These are phyloP conservation scores for Sordariomycetes sp. DNA, from an alignment of 2,329 filamentous ascomycete genomes.

Conservation along the genomic window DNA sequence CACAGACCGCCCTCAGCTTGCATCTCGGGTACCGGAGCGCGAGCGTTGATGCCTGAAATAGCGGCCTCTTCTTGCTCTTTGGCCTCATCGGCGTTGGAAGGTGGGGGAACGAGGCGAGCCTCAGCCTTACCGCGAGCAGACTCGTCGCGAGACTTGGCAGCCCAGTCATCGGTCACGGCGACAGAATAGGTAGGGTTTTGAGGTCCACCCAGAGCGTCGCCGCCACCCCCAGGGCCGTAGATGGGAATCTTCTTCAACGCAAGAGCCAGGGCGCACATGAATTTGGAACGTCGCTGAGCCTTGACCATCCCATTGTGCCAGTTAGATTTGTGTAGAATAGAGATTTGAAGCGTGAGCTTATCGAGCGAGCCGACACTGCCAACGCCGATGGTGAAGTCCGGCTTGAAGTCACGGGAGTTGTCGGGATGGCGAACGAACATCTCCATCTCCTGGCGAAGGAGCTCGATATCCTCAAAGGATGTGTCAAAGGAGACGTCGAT, in stretches of 20 bases:
- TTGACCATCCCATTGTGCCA: conserved; percentile 83
- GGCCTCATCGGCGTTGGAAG: conserved; percentile 15
- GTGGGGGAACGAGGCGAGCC: conserved; percentile 52
- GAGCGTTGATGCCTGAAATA: conserved; percentile 32
- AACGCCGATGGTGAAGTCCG: conserved; percentile 71
- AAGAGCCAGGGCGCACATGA: conserved; percentile 86
- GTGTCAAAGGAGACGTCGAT: conserved; percentile 82
- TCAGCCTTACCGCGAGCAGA: conserved; percentile 45
- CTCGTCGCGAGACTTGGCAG: conserved; percentile 52
- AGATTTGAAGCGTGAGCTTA: conserved; percentile 74
- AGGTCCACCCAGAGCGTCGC: conserved; percentile 50
- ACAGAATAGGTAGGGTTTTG: conserved; percentile 79
- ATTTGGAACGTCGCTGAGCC: conserved; percentile 77
- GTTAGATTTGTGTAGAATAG: conserved; percentile 87
- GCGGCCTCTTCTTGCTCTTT: conserved; percentile 32
- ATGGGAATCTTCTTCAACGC: conserved; percentile 85
- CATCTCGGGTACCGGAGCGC: conserved; percentile 15
- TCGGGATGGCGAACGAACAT: conserved; percentile 74
- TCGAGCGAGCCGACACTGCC: conserved; percentile 75
- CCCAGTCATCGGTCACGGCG: conserved; percentile 59
- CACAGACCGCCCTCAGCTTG: conserved; percentile 5
- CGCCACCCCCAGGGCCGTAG: conserved; percentile 66
- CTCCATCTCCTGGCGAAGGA: conserved; percentile 76
- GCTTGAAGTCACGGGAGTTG: conserved; percentile 85
- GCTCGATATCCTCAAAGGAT: conserved; percentile 78